Evolutionary conservation across 805 yeast species (phyloP).

Genomic region (Wickerhamomyces hampshirensis): DNA sequence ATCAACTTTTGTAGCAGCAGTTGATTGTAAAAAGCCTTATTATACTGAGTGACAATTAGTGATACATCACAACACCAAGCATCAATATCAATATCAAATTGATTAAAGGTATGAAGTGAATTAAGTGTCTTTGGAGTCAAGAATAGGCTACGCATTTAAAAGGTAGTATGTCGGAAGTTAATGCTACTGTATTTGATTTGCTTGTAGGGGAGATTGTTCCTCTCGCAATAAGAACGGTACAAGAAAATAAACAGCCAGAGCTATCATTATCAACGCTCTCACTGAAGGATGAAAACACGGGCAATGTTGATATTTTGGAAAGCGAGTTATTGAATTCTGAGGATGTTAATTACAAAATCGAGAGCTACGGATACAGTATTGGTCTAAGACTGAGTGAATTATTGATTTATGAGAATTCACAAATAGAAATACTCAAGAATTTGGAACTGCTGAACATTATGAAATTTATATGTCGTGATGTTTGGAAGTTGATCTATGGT

Average conservation of each 20-base stretch:
- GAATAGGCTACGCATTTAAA: too few relatives aligned
- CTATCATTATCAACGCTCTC: slow-evolving; percentile 9
- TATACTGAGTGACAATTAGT: too few relatives aligned
- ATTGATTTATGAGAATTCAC: slow-evolving; percentile 41
- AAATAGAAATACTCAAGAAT: slow-evolving; percentile 39
- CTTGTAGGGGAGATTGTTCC: slow-evolving; percentile 78
- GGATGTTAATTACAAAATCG: slow-evolving; percentile 56
- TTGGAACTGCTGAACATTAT: slow-evolving; percentile 75
- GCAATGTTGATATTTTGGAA: slow-evolving; percentile 38
- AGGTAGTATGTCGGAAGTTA: slow-evolving; percentile 31
- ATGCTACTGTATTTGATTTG: slow-evolving; percentile 51
- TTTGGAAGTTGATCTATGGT: slow-evolving; percentile 75
- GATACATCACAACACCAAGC: too few relatives aligned
- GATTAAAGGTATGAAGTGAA: too few relatives aligned
- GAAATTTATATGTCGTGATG: slow-evolving; percentile 89
- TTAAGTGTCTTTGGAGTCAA: too few relatives aligned
- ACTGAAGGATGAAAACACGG: slow-evolving; percentile 27
- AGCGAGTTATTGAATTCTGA: slow-evolving; percentile 34
- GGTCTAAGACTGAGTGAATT: slow-evolving; percentile 57
- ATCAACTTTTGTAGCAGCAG: too few relatives aligned
- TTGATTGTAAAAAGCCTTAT: too few relatives aligned
- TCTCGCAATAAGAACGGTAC: slow-evolving; percentile 57
- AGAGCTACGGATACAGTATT: slow-evolving; percentile 63
- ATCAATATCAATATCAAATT: too few relatives aligned
- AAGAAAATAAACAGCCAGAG: slow-evolving; percentile 30